These are phyloP conservation scores for Nissolia schottii DNA, from an alignment of 306 rosid species.

Conservation along the genomic window DNA sequence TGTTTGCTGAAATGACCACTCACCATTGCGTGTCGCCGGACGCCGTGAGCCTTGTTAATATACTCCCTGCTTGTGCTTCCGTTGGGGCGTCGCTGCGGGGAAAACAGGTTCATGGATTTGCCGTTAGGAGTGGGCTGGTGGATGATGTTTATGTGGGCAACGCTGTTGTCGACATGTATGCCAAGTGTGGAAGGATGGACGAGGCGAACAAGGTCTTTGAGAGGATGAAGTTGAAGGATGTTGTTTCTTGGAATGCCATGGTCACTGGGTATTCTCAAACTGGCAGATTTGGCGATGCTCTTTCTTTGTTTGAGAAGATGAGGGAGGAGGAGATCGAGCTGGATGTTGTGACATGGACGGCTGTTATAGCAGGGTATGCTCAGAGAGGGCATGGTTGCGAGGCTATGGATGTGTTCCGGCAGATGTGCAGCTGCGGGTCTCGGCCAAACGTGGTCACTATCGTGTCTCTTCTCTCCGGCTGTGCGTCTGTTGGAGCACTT, in stretches of 20 bases:
- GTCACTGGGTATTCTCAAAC: slow-evolving; percentile 79
- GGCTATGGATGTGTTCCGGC: slow-evolving; percentile 64
- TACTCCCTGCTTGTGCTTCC: slow-evolving; percentile 72
- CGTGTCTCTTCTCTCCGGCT: slow-evolving; percentile 75
- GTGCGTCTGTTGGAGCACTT: slow-evolving; percentile 71
- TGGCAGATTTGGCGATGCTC: slow-evolving; percentile 58
- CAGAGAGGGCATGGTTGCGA: slow-evolving; percentile 68
- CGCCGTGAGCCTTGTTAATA: slow-evolving; percentile 64
- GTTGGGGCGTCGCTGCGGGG: slow-evolving; percentile 43
- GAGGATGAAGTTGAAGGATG: slow-evolving; percentile 68
- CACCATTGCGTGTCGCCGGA: slow-evolving; percentile 33
- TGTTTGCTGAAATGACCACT: slow-evolving; percentile 46
- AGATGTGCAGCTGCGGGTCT: slow-evolving; percentile 53
- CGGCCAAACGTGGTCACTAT: slow-evolving; percentile 72
- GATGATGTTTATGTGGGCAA: slow-evolving; percentile 85
- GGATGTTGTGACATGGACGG: slow-evolving; percentile 87
- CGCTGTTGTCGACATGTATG: slow-evolving; percentile 74
- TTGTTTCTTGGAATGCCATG: slow-evolving; percentile 90
- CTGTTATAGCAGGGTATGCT: slow-evolving; percentile 76
- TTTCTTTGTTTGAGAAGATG: slow-evolving; percentile 66
- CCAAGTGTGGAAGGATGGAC: slow-evolving; percentile 66
- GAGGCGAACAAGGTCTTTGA: slow-evolving; percentile 66
- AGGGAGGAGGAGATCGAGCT: slow-evolving; percentile 46
- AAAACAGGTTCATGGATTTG: slow-evolving; percentile 61
- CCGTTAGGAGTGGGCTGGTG: slow-evolving; percentile 53